Base-by-base conservation (phyloP, 805 yeast species). In the Maudiozyma serrabonitensis region DNA sequence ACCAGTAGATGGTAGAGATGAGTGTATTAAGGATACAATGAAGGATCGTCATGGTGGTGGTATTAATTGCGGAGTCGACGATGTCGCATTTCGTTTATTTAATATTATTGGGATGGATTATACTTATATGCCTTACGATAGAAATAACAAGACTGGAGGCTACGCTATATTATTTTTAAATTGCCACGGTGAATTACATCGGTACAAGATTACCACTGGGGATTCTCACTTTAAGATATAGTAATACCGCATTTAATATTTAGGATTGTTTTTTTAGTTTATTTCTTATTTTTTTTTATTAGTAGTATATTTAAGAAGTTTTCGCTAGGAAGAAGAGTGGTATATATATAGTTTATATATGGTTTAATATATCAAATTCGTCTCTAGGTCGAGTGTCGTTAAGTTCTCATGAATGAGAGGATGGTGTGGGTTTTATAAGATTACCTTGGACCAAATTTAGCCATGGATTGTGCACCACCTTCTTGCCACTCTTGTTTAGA, bases 401-500 rank as follows among this genome's bases (percentile, higher is more conserved):
- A 35, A 35, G 16, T 35, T 35, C 18, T 28, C 32, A 28, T 28
- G 6, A 28, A 28, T 25, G 26, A 23, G 23, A 41, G 32, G 23
- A 8, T 28, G 8, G 32, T 28, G 11, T n/a, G 12, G 11, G 18
- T 35, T 8, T 28, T 28, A 28, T 6, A 28, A 28, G 32, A 28
- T 67, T 72, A 89, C 70, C 98, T 81, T 51, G 97, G 96, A 7
- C 98, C 99, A 60, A 93, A 80, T 70, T 93, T 93, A 35, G 77
- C 70, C 68, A 93, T 78, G 12, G 87, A 79, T 37, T 90, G 77
- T 41, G 95, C 79, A 32, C 99, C 99, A 63, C 85, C 88, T 73
- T 93, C 99, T 67, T 88, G 93, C 98, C 98, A 93, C 71, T 93
- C 99, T 66, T 85, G 88, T 66, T 86, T 90, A 48, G 87, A 75